A percentile compares a stretch with the other conserved stretches of the same genome.
phyloP scores from a whole-genome alignment of 768 basidiomycete species.

The Phlegmacium glaucopus region DNA sequence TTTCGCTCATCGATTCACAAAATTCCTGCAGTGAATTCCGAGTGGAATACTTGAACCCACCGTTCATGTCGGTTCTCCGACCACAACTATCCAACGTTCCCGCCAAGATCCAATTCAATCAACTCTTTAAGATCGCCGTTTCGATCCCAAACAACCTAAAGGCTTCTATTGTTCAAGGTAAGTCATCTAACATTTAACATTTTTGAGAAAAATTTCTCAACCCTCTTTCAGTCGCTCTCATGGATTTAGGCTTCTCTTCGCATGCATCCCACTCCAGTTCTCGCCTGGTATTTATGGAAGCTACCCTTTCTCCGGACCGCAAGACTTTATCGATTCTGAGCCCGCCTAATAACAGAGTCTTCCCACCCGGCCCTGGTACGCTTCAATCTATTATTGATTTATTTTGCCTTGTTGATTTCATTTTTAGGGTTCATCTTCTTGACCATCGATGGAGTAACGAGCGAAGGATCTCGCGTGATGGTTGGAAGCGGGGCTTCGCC shows the following conservation, averaged over 20 bases:
- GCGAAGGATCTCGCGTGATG: constrained; percentile 34
- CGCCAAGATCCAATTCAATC: constrained; percentile 32
- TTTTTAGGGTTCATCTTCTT: constrained; percentile 27
- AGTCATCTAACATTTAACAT: no score
- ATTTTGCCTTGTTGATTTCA: no score
- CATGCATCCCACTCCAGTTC: constrained; percentile 40
- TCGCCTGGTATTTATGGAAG: constrained; percentile 33
- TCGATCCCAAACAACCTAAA: constrained; percentile 26
- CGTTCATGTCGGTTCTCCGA: constrained; percentile 35
- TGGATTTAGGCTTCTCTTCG: constrained; percentile 40
- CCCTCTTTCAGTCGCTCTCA: constrained; percentile 28
- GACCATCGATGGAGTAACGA: constrained; percentile 32
- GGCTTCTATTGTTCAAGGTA: constrained; percentile 30
- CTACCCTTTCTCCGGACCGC: constrained; percentile 27
- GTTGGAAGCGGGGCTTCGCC: constrained; percentile 38
- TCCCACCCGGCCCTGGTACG: constrained; percentile 38
- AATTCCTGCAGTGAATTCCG: constrained; percentile 35
- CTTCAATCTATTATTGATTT: no score
- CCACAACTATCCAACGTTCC: constrained; percentile 33
- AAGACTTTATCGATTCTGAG: constrained; percentile 30
- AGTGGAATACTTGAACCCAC: constrained; percentile 39
- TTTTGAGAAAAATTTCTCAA: not conserved
- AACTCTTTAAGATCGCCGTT: constrained; percentile 30
- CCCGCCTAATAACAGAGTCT: constrained; percentile 34
- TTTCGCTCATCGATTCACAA: not conserved